A percentile compares a stretch with the other conserved stretches of the same genome.
These are phyloP conservation scores for Diplodia corticola DNA, from an alignment of 2,329 filamentous ascomycete genomes.

Conservation along the genomic window DNA sequence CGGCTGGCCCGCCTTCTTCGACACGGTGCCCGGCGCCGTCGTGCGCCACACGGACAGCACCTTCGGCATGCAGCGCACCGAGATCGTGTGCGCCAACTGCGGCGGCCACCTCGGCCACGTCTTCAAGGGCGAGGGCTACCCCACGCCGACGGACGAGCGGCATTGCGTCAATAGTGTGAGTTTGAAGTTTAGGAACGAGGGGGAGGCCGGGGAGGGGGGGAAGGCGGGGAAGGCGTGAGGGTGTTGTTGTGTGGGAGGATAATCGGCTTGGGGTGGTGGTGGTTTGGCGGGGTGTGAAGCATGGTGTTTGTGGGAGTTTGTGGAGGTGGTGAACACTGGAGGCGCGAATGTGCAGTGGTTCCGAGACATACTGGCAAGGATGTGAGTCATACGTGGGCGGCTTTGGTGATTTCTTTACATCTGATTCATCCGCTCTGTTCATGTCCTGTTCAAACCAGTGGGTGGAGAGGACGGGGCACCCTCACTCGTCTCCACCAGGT, in stretches of 20 bases:
- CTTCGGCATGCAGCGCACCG: conserved; percentile 81
- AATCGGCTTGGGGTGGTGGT: not conserved
- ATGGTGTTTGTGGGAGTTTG: too few species aligned
- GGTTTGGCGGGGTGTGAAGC: too few species aligned
- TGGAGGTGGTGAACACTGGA: too few species aligned
- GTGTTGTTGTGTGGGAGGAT: not conserved
- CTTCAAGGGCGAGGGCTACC: conserved; percentile 83
- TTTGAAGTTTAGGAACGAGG: conserved; percentile 67
- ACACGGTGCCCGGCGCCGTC: conserved; percentile 89
- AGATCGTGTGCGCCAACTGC: conserved; percentile 94
- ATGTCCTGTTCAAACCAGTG: too few species aligned
- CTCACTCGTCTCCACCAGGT: too few species aligned
- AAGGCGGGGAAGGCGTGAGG: conserved; percentile 19
- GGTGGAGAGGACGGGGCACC: too few species aligned
- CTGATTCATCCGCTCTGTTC: too few species aligned
- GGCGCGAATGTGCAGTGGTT: too few species aligned
- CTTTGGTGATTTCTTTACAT: too few species aligned
- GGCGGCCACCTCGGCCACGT: conserved; percentile 90
- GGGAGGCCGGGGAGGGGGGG: not conserved
- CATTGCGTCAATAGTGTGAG: conserved; percentile 97
- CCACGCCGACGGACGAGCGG: conserved; percentile 87
- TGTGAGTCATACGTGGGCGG: too few species aligned
- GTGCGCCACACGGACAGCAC: conserved; percentile 74
- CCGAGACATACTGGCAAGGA: too few species aligned
- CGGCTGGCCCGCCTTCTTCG: conserved; percentile 98